These are phyloP conservation scores for Debaryomyces nepalensis DNA, from an alignment of 1,139 yeast genomes.

Conservation along the genomic window DNA sequence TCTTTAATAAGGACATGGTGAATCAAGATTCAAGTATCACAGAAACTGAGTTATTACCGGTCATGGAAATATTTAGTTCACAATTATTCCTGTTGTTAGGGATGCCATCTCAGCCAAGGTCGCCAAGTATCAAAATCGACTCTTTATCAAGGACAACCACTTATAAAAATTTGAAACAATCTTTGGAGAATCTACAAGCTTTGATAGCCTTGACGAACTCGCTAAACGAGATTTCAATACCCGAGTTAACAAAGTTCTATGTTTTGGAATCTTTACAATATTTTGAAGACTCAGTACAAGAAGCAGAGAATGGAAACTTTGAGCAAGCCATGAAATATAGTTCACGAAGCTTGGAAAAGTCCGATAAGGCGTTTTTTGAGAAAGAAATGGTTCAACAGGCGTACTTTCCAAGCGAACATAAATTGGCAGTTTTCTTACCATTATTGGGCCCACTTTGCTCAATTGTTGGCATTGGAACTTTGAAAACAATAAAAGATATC, in stretches of 20 bases:
- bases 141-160: constrained; percentile 63
- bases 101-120: constrained; percentile 55
- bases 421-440: constrained; percentile 90
- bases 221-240: constrained; percentile 81
- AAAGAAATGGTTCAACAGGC: constrained; percentile 94
- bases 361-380: constrained; percentile 86
- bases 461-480: constrained; percentile 63
- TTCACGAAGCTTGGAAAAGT: constrained; percentile 55
- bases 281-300: constrained; percentile 38
- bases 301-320: constrained; percentile 39
- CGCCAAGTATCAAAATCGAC: constrained; percentile 68
- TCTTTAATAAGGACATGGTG: constrained; percentile 48
- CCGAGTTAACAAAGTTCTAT: constrained; percentile 58
- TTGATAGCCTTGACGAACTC: constrained; percentile 68
- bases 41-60: constrained; percentile 54
- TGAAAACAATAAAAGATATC: constrained; percentile 36
- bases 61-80: constrained; percentile 71
- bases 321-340: constrained; percentile 56
- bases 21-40: constrained; percentile 34
- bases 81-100: constrained; percentile 80
- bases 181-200: constrained; percentile 67
- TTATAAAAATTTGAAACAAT: constrained; percentile 53
- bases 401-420: constrained; percentile 93
- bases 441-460: constrained; percentile 82
- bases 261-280: constrained; percentile 47